Percentiles rank a stretch among this genome's conserved stretches.
phyloP scores from a whole-genome alignment of 805 yeast species.

The Nakazawaea ernobii region DNA sequence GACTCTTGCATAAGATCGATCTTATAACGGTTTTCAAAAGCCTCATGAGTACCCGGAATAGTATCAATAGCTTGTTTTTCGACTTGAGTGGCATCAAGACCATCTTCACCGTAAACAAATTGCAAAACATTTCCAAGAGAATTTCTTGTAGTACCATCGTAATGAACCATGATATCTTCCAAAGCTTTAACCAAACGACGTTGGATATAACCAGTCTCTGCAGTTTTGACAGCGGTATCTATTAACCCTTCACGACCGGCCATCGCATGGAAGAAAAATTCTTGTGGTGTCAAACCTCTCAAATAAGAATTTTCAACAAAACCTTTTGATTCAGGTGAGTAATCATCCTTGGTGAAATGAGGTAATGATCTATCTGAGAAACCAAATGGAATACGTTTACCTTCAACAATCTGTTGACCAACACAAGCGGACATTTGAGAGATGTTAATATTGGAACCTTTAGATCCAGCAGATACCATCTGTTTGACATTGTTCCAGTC shows the following conservation, averaged over 20 bases:
- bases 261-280: slow-evolving; percentile 98
- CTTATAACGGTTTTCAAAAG: slow-evolving; percentile 79
- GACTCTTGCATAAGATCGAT: slow-evolving; percentile 78
- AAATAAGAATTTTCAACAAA: slow-evolving; percentile 95
- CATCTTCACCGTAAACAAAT: slow-evolving; percentile 98
- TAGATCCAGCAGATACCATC: slow-evolving; percentile 98
- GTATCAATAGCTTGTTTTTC: slow-evolving; percentile 95
- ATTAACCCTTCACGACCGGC: slow-evolving; percentile 99
- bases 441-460: slow-evolving; percentile 97
- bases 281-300: slow-evolving; percentile 98
- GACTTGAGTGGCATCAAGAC: slow-evolving; percentile 96
- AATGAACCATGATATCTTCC: slow-evolving; percentile 96
- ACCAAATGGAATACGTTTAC: slow-evolving; percentile 98
- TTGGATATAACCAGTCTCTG: slow-evolving; percentile 97
- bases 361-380: slow-evolving; percentile 95
- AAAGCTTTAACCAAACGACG: slow-evolving; percentile 96
- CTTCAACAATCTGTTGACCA: slow-evolving; percentile 99
- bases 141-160: slow-evolving; percentile 97
- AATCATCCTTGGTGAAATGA: slow-evolving; percentile 97
- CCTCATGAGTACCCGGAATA: slow-evolving; percentile 83
- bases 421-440: slow-evolving; percentile 99
- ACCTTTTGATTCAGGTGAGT: slow-evolving; percentile 97
- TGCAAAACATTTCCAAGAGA: slow-evolving; percentile 95
- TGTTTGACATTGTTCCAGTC: slow-evolving; percentile 95
- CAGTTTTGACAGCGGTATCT: slow-evolving; percentile 99